phyloP scores from a whole-genome alignment of 73 alveolate species.

The Blepharisma stoltei region DNA sequence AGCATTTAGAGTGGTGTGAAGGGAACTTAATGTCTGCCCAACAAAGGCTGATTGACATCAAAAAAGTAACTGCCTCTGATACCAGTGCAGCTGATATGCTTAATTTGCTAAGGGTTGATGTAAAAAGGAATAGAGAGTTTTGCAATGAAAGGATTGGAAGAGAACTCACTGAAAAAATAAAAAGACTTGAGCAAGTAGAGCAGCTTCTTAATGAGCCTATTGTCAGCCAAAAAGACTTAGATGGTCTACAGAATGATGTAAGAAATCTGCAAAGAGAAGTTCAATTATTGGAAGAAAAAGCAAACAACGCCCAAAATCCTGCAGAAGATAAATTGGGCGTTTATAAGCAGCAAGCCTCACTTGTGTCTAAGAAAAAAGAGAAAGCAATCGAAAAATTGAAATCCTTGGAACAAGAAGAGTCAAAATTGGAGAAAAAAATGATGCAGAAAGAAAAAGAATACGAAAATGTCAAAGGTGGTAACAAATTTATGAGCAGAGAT shows the following conservation, averaged over 20 bases:
- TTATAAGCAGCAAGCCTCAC: slow-evolving; percentile 81
- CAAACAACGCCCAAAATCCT: slow-evolving; percentile 67
- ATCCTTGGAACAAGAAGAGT: slow-evolving; percentile 76
- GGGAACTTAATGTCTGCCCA: slow-evolving; percentile 64
- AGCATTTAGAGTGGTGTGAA: slow-evolving; percentile 78
- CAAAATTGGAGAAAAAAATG: slow-evolving; percentile 76
- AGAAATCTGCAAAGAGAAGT: slow-evolving; percentile 73
- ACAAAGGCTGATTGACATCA: slow-evolving; percentile 74
- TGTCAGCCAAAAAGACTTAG: slow-evolving; percentile 77
- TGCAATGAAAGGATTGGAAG: slow-evolving; percentile 78
- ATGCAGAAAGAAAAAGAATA: slow-evolving; percentile 77
- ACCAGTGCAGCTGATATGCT: slow-evolving; percentile 74
- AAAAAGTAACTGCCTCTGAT: slow-evolving; percentile 60
- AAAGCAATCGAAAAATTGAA: slow-evolving; percentile 63
- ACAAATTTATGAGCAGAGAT: slow-evolving; percentile 79
- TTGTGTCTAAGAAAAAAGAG: slow-evolving; percentile 82
- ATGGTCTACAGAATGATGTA: slow-evolving; percentile 70
- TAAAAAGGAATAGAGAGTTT: slow-evolving; percentile 80
- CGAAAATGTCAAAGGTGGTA: slow-evolving; percentile 75
- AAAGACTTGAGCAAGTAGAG: slow-evolving; percentile 72
- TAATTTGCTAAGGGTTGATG: slow-evolving; percentile 65
- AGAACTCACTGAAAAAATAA: slow-evolving; percentile 80
- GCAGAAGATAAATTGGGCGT: slow-evolving; percentile 78
- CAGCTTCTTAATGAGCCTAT: slow-evolving; percentile 79
- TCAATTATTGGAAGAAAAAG: slow-evolving; percentile 70